phyloP scores from a whole-genome alignment of 202 grass and related monocot species.

The Panicum virgatum region DNA sequence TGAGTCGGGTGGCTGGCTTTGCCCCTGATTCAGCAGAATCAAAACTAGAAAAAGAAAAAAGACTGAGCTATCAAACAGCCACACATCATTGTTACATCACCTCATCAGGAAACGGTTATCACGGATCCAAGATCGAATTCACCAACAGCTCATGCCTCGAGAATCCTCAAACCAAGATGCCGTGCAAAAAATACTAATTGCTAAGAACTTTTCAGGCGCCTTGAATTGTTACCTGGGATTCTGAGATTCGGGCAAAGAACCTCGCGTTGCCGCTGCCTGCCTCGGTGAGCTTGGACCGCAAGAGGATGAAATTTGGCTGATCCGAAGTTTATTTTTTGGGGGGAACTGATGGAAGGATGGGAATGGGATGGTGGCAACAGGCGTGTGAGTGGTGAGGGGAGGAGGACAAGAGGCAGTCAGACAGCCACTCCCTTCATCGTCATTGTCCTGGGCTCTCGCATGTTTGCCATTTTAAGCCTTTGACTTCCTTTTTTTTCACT shows the following conservation, averaged over 20 bases:
- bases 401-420: background rate
- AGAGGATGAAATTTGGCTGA: background rate
- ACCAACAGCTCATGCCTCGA: background rate
- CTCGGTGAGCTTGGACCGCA: background rate
- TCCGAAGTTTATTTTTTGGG: background rate
- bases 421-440: background rate
- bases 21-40: no score
- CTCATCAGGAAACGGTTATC: background rate
- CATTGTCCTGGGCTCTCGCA: background rate
- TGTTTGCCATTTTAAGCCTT: background rate
- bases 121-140: background rate
- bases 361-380: background rate
- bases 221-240: slow-evolving; percentile 18
- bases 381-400: background rate
- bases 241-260: background rate
- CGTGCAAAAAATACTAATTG: no score
- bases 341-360: background rate
- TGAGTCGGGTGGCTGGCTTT: no score
- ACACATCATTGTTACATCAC: background rate
- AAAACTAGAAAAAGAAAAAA: background rate
- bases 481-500: background rate
- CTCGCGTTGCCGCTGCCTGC: background rate
- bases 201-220: background rate
- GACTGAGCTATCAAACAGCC: background rate
- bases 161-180: background rate